Percentiles rank a stretch among this genome's conserved stretches.
These are phyloP conservation scores for Persicaria tinctoria DNA, from an alignment of 148 eudicot genomes.

Conservation along the genomic window DNA sequence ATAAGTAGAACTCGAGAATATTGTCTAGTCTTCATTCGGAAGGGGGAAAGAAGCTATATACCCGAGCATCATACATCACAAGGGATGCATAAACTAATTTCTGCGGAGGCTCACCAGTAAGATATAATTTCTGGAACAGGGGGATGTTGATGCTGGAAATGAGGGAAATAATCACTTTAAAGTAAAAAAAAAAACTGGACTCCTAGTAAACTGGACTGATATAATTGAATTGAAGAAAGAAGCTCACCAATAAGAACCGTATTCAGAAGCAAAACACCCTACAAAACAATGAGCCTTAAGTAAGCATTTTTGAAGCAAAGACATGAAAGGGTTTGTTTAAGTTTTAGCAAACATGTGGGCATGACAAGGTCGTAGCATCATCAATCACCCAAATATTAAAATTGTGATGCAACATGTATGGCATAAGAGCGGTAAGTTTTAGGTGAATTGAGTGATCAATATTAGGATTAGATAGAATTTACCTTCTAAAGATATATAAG, in stretches of 20 bases:
- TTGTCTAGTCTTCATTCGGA: background rate
- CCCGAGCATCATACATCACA: slow-evolving; percentile 96
- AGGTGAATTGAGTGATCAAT: background rate
- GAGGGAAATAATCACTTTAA: no score
- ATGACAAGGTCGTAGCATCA: background rate
- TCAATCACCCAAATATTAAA: background rate
- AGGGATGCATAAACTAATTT: slow-evolving; percentile 65
- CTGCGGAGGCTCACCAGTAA: no score
- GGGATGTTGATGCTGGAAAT: no score
- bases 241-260: slow-evolving; percentile 83
- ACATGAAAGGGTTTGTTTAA: background rate
- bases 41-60: slow-evolving; percentile 11
- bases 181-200: no score
- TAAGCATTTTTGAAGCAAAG: background rate
- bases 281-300: slow-evolving; percentile 14
- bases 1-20: background rate
- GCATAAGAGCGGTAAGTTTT: background rate
- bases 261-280: slow-evolving; percentile 89
- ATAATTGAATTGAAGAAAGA: background rate
- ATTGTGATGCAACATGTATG: no score
- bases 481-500: no score
- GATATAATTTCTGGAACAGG: no score
- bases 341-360: background rate
- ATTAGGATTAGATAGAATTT: no score
- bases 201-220: background rate